A percentile compares a stretch with the other conserved stretches of the same genome.
Evolutionary conservation across 495 filamentous ascomycete species (phyloP).

Genomic region (Astrothelium subdiscretum): DNA sequence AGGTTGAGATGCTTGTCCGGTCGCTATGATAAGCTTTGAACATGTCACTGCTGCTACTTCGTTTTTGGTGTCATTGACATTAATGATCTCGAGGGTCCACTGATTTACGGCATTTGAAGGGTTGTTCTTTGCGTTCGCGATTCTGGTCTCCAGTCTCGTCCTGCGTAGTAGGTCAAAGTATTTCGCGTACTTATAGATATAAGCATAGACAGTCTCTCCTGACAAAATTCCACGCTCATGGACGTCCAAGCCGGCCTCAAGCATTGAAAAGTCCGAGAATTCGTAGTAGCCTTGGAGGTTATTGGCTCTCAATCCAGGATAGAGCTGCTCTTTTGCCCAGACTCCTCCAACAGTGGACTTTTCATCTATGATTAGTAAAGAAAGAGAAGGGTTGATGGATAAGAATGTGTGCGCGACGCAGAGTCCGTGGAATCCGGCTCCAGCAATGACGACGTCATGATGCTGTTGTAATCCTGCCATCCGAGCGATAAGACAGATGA

Average conservation of each 20-base stretch:
- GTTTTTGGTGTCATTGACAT: not conserved
- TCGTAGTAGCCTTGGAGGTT: constrained; percentile 22
- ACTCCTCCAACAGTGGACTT: constrained; percentile 52
- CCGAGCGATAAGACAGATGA: too few relatives aligned
- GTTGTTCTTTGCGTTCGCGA: constrained; percentile 39
- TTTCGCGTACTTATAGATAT: constrained; percentile 52
- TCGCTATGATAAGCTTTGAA: constrained; percentile 47
- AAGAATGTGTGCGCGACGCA: constrained; percentile 46
- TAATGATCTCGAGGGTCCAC: constrained; percentile 21
- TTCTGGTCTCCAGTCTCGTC: constrained; percentile 42
- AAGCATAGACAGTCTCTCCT: constrained; percentile 51
- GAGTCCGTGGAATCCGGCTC: constrained; percentile 18
- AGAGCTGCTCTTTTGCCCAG: constrained; percentile 37
- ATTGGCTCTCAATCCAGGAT: constrained; percentile 23
- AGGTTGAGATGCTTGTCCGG: constrained; percentile 55
- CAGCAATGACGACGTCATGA: constrained; percentile 19
- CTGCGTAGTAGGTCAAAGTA: constrained; percentile 43
- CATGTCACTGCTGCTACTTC: not conserved
- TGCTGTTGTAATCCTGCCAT: constrained; percentile 4
- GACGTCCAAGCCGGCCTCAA: constrained; percentile 41
- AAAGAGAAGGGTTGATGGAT: constrained; percentile 39
- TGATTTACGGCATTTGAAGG: constrained; percentile 31
- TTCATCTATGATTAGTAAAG: constrained; percentile 43
- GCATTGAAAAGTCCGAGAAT: constrained; percentile 16
- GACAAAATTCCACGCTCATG: constrained; percentile 55